Base-by-base conservation (phyloP, 768 basidiomycete species). In the Austroboletus eburneus region DNA sequence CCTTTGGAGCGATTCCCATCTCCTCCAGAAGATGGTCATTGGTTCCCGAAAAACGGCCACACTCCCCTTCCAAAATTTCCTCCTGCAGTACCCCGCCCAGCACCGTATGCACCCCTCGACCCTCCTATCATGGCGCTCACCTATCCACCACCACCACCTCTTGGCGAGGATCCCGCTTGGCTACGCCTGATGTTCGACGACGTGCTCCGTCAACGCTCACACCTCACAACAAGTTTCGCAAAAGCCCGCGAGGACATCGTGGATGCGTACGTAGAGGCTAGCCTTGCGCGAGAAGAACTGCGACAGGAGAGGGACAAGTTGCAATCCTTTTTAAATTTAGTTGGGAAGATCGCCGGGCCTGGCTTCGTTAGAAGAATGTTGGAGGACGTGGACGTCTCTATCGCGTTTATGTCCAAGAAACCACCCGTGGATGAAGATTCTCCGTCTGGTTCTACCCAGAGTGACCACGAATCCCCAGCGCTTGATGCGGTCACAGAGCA, bases 311-410 rank as follows among this genome's bases (percentile, higher is more conserved):
- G 34, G 29, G 21, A 45, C 14, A 23, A 37, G 25, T 62, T 56
- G 59, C 64, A 66, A 22, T 41, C 29, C 3, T 62, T 66, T 47
- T 32, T 66, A 27, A 38, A 62, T 40, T 36, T 17, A 17, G 54
- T 68, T 0, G 54, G 47, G 9, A 30, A 38, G 9, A 51, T 66
- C n/a, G 66, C 64, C 1, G 64, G 64, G 24, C 27, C 9, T 1
- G 61, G 59, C 7, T 62, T 66, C 37, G 59, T 68, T 20, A 50
- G 57, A 32, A 59, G 57, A 34, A 45, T 64, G 49, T 29, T 65
- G 37, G 47, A 49, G 41, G 50, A 55, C 12, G 61, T 58, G 25
- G 46, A 36, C 2, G 37, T 37, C 10, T 53, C 50, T 27, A 29
- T 60, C 33, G 39, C 49, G n/a, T 35, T 12, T 13, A 61, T 54